These are phyloP conservation scores for Cercophora sp. DNA, from an alignment of 495 filamentous ascomycete genomes.

Conservation along the genomic window DNA sequence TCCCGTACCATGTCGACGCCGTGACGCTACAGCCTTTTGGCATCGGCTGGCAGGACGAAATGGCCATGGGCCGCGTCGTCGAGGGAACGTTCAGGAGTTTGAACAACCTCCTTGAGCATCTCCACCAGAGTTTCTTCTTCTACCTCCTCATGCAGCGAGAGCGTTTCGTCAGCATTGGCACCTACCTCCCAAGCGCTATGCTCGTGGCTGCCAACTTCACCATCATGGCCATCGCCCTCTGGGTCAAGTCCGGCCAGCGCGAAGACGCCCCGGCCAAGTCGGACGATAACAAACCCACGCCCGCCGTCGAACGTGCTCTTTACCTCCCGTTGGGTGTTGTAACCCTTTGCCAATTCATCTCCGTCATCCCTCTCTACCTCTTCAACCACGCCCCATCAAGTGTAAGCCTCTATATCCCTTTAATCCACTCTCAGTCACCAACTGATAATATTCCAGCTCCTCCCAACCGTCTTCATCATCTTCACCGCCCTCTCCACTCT, in stretches of 20 bases:
- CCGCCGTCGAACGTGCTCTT: slow-evolving; percentile 62
- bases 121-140: slow-evolving; percentile 99
- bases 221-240: slow-evolving; percentile 88
- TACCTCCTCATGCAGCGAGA: slow-evolving; percentile 88
- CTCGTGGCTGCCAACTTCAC: slow-evolving; percentile 89
- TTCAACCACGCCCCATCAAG: slow-evolving; percentile 70
- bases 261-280: slow-evolving; percentile 6
- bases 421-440: slow-evolving; percentile 2
- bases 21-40: slow-evolving; percentile 88
- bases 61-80: slow-evolving; percentile 83
- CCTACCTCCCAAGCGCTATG: slow-evolving; percentile 96
- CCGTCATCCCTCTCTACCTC: slow-evolving; percentile 78
- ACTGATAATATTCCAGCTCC: slow-evolving; percentile 42
- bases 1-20: slow-evolving; percentile 96
- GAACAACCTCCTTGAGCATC: slow-evolving; percentile 93
- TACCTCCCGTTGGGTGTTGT: slow-evolving; percentile 76
- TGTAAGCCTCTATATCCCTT: slow-evolving; percentile 45
- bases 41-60: slow-evolving; percentile 94
- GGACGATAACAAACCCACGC: slow-evolving; percentile 1
- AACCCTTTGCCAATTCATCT: slow-evolving; percentile 65
- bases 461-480: slow-evolving; percentile 53
- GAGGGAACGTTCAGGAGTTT: slow-evolving; percentile 87
- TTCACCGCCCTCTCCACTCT: slow-evolving; percentile 56
- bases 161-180: slow-evolving; percentile 95
- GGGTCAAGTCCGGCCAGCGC: slow-evolving; percentile 74